Base-by-base conservation (phyloP, 208 protist species). In the Phytomonas sp. region DNA sequence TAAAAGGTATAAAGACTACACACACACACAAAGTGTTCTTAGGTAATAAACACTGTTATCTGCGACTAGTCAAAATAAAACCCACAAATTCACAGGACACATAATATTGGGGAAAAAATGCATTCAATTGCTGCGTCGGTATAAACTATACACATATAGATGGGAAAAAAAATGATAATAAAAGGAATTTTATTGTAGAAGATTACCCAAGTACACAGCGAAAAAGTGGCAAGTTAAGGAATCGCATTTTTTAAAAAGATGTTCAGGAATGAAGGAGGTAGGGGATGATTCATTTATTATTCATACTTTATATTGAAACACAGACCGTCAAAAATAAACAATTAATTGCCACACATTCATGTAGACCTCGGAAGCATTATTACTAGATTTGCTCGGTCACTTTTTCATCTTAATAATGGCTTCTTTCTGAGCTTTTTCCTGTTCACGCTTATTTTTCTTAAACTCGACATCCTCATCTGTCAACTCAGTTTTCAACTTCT, bases 361-460 rank as follows among this genome's bases (percentile, higher is more conserved):
- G 6, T 19, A 68, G 31, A 4, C 29, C 45, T 29, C 64, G 2
- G 32, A 2, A 29, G 1, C 29, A 63, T 29, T 26, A 26, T 45
- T 45, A 70, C 10, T 45, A 63, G 29, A 63, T 69, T 69, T 59
- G 1, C 2, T 60, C 34, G 30, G 14, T 49, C 40, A 89, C 69
- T 82, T 84, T 83, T 94, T 94, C 78, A 94, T 69, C 74, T 92
- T 94, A 2, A 78, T 83, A 63, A 94, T 92, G 49, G 86, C 86
- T 16, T 94, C 89, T 84, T 94, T 94, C 78, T 94, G 86, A 19
- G 85, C 85, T 81, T 91, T 94, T 73, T 94, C 79, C 76, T 90
- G 86, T 0, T 92, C 89, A 59, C 84, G 82, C 79, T 80, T 75
- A 75, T 85, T 90, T 69, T 90, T 75, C 82, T 89, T 88, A 64